phyloP scores from a whole-genome alignment of 2,329 filamentous ascomycete species.

The Scytalidium sp. region DNA sequence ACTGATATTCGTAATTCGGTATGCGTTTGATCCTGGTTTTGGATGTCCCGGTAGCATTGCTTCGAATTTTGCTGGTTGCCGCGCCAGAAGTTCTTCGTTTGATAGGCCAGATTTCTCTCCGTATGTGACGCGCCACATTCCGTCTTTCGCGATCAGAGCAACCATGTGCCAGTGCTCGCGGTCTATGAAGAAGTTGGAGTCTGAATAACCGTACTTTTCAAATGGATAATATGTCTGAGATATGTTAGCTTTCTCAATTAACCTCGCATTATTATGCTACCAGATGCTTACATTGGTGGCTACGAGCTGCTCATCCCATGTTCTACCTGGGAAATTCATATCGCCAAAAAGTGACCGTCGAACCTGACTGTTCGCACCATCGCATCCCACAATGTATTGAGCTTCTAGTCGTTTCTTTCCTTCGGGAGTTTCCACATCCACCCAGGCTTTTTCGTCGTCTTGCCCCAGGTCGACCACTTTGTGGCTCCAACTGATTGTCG shows the following conservation, averaged over 20 bases:
- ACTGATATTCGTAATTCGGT: conserved; percentile 49
- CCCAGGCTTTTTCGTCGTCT: conserved; percentile 45
- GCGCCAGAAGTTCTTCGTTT: conserved; percentile 46
- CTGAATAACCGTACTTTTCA: conserved; percentile 46
- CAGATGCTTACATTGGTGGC: conserved; percentile 51
- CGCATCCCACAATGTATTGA: conserved; percentile 56
- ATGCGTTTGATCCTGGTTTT: conserved; percentile 52
- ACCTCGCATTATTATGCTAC: not conserved
- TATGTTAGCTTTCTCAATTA: not conserved
- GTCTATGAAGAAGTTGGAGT: conserved; percentile 59
- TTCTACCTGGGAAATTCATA: conserved; percentile 54
- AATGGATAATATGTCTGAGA: conserved; percentile 65
- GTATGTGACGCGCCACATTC: conserved; percentile 61
- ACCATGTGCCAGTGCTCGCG: conserved; percentile 62
- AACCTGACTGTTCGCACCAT: conserved; percentile 49
- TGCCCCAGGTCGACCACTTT: conserved; percentile 45
- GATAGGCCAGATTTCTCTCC: conserved; percentile 52
- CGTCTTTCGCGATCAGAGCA: conserved; percentile 54
- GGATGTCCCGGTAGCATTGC: conserved; percentile 57
- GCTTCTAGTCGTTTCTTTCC: conserved; percentile 35
- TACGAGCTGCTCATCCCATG: conserved; percentile 57
- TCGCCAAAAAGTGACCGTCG: conserved; percentile 48
- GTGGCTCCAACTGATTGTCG: conserved; percentile 42
- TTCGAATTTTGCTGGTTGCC: conserved; percentile 52
- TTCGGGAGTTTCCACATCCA: conserved; percentile 32